phyloP scores from a whole-genome alignment of 2,329 filamentous ascomycete species.

The Trichophaea hybrida region DNA sequence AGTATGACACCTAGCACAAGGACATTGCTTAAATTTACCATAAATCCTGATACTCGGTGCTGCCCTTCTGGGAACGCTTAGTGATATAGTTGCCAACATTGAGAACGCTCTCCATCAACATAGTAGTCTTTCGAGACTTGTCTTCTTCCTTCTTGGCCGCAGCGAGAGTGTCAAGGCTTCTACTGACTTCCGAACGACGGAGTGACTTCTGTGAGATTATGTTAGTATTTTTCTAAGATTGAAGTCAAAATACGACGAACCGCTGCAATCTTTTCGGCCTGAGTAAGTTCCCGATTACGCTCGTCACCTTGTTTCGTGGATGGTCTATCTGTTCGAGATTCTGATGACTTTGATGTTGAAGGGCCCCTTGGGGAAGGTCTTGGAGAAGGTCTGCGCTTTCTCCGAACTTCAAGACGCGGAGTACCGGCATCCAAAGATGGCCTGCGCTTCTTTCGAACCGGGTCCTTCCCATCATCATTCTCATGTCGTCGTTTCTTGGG shows the following conservation, averaged over 20 bases:
- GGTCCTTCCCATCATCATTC: neutral
- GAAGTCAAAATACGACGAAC: neutral
- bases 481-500: neutral
- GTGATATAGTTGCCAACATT: conserved; percentile 19
- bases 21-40: conserved; percentile 12
- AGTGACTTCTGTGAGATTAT: too few relatives aligned
- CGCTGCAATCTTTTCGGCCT: neutral
- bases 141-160: conserved; percentile 14
- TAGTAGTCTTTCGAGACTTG: conserved; percentile 1
- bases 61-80: conserved; percentile 12
- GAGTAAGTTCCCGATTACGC: neutral
- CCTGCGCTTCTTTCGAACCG: neutral
- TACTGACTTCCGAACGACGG: neutral
- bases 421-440: neutral
- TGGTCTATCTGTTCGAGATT: neutral
- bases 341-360: neutral
- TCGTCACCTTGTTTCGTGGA: neutral
- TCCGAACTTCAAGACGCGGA: neutral
- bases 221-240: neutral
- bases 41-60: conserved; percentile 17
- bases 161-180: neutral
- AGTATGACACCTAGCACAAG: conserved; percentile 1
- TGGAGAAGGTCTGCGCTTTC: neutral
- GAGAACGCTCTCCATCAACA: conserved; percentile 16
- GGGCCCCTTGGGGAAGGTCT: neutral